Base-by-base conservation (phyloP, 2,329 filamentous ascomycete species). In the Dothiorella sarmentorum region DNA sequence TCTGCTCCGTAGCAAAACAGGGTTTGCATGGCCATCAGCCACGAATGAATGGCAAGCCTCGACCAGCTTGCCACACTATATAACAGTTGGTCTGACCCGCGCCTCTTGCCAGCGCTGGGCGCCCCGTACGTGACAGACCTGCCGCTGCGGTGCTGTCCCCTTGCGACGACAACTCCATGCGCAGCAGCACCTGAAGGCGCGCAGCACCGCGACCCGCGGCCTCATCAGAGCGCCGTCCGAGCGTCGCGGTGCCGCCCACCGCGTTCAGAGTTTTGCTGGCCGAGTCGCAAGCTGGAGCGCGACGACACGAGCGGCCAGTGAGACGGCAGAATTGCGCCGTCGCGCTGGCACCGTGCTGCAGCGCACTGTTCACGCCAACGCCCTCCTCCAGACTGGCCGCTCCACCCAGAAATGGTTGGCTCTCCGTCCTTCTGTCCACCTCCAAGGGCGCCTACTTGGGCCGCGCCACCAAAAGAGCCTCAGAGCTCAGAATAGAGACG, bases 401-500 rank as follows among this genome's bases (percentile, higher is more conserved):
- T 65, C 65, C 61, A 63, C 66, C 67, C 64, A 64, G 68, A 65
- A 69, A 69, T 65, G 71, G 74, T 69, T 75, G 72, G 73, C 65
- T 70, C 65, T 64, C 62, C 69, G 65, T 66, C 62, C 63, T 67
- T 65, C 63, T 62, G 63, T 66, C 67, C 66, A 63, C 66, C 64
- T 63, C 60, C 64, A 56, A 65, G 71, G 72, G 72, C 72, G 73
- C 69, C 66, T 73, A 74, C 67, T 65, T 65, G 31, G 20, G 67
- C 67, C 68, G 66, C 68, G 49, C 68, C 63, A 69, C 66, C 68
- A 63, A 61, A 24, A 61, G 62, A 71, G 66, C 65, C 65, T 66
- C 68, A 67, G 65, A 63, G 70, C 70, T 70, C 69, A 69, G 63
- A 70, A 71, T 73, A 72, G 73, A 75, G 75, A 70, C 71, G 70